Percentiles rank a stretch among this genome's conserved stretches.
Conservation (phyloP, 495 filamentous ascomycete species). For the Cairneyella variabilis region DNA sequence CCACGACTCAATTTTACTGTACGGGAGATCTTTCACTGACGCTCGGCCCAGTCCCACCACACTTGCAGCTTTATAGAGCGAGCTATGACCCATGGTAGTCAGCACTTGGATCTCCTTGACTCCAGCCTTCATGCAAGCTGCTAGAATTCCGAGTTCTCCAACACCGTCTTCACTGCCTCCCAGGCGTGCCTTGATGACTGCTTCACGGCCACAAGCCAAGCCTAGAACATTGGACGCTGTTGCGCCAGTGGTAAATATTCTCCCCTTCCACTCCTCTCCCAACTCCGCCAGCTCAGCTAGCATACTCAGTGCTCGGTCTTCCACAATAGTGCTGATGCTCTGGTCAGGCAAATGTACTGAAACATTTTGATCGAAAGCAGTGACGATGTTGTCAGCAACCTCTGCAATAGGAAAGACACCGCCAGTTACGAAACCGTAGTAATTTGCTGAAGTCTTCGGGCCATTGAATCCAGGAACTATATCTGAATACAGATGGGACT, state of each 20-base stretch:
- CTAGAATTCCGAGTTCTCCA: slow-evolving; percentile 64
- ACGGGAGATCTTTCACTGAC: slow-evolving; percentile 55
- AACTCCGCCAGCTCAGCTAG: slow-evolving; percentile 64
- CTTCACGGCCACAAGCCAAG: slow-evolving; percentile 72
- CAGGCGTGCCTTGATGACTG: slow-evolving; percentile 45
- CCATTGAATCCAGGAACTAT: slow-evolving; percentile 25
- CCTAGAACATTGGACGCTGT: slow-evolving; percentile 84
- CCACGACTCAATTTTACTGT: slow-evolving; percentile 51
- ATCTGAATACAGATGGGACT: slow-evolving; percentile 20
- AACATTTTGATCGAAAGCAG: slow-evolving; percentile 78
- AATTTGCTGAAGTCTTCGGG: slow-evolving; percentile 35
- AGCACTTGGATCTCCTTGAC: slow-evolving; percentile 69
- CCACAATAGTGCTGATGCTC: slow-evolving; percentile 69
- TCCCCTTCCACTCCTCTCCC: slow-evolving; percentile 44
- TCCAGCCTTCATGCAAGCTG: slow-evolving; percentile 58
- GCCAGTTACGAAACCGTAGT: slow-evolving; percentile 89
- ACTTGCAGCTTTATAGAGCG: slow-evolving; percentile 75
- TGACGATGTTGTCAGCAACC: slow-evolving; percentile 79
- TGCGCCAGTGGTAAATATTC: slow-evolving; percentile 85
- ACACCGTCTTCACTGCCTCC: slow-evolving; percentile 26
- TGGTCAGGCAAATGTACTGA: slow-evolving; percentile 77
- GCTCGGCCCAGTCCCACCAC: slow-evolving; percentile 74
- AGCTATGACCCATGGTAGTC: slow-evolving; percentile 79
- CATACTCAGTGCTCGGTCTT: slow-evolving; percentile 65
- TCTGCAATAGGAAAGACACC: slow-evolving; percentile 75